Conservation (phyloP, 495 filamentous ascomycete species). For the Parathielavia appendiculata region DNA sequence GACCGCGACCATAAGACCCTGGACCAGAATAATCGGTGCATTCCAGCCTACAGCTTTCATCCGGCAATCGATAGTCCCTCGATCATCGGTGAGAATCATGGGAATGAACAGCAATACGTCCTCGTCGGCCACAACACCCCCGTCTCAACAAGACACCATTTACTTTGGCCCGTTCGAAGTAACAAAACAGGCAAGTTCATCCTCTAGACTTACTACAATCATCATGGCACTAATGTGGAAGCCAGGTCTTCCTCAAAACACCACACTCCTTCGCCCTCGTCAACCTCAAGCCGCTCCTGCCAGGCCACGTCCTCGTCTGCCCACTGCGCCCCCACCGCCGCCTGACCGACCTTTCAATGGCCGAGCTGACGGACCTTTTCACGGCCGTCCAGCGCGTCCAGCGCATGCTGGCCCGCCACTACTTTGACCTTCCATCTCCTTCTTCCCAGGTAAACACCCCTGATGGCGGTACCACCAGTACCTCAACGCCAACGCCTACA, state of each 20-base stretch:
- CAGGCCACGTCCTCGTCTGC: constrained; percentile 85
- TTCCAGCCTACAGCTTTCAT: neutral
- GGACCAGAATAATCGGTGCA: neutral
- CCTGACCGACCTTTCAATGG: constrained; percentile 64
- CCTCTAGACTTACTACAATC: neutral
- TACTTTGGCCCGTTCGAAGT: constrained; percentile 63
- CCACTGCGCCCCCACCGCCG: constrained; percentile 60
- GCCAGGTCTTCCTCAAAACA: constrained; percentile 78
- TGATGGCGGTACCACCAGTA: no score
- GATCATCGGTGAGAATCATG: neutral
- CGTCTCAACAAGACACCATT: constrained; percentile 36
- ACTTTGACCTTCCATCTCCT: constrained; percentile 41
- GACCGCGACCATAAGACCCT: constrained; percentile 1
- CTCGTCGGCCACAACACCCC: neutral
- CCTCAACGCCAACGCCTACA: neutral
- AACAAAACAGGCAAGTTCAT: constrained; percentile 49
- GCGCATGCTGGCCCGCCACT: constrained; percentile 69
- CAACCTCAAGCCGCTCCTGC: constrained; percentile 90
- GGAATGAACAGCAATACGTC: constrained; percentile 12
- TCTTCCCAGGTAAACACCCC: neutral
- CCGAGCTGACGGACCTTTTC: constrained; percentile 82
- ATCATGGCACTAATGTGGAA: constrained; percentile 5
- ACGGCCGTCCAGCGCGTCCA: constrained; percentile 74
- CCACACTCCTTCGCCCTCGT: constrained; percentile 77
- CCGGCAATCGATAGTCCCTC: neutral